Evolutionary conservation across 192 early-diverging fungal species (phyloP), one percentile per base, ranked within the genome.

Genomic region (Gaertneriomyces sp.): DNA sequence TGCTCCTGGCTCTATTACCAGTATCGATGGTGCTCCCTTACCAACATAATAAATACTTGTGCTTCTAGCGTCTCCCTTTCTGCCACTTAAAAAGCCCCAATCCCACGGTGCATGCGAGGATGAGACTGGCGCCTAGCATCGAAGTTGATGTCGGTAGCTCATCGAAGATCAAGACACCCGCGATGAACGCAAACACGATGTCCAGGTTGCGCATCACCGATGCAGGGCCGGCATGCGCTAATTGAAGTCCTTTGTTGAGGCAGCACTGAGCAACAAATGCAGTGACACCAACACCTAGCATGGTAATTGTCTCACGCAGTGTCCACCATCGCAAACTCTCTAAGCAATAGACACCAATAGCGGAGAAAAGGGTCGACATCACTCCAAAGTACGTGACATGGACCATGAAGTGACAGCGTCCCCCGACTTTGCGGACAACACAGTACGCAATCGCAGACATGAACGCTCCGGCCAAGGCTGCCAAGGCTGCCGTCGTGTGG

Each of bases 161-260:
- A 55, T 79, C 78, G 60, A 91, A 87, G 52, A 93, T 60, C 4
- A 77, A 64, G 39, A 89, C 79, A 17, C 89, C 87, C 71, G 91
- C 83, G 14, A 87, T 51, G 74, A 90, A 90, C 12, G 90, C 87
- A 78, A 90, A 90, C 3, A 90, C 88, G 42, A 93, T 82, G 61
- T 93, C 90, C 51, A 89, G 75, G 74, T 88, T 90, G 45, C 91
- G 81, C 86, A 91, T 89, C 74, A 93, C 53, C n/a, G 87, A 84
- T 10, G 81, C 89, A 0, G 87, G 87, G 0, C 90, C 90, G 11
- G 88, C 77, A 8, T 84, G 82, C 7, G 86, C 86, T 63, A 90
- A 53, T 76, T 93, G 91, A 60, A 93, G 56, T 58, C 89, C 89
- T 52, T 76, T 73, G 68, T 91, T 93, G 38, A 91, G 71, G 8